phyloP scores from a whole-genome alignment of 2,329 filamentous ascomycete species.

The Corinectria fuckeliana region DNA sequence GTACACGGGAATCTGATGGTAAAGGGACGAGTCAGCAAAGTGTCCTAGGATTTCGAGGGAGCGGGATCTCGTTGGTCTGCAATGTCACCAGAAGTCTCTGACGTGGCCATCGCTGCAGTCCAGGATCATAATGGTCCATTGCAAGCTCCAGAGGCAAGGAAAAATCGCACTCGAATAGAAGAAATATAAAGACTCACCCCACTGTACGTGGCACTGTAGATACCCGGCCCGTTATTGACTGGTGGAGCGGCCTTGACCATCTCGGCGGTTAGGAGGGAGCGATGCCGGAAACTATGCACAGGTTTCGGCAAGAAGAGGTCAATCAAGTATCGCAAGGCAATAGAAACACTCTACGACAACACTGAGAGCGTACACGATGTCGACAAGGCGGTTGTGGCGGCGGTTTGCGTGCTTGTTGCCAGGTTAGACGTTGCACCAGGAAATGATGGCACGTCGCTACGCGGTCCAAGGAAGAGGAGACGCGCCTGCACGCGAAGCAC shows the following conservation, averaged over 20 bases:
- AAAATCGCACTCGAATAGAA: not conserved
- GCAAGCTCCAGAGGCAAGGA: not conserved
- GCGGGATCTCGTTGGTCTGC: conserved; percentile 2
- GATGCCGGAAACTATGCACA: conserved; percentile 30
- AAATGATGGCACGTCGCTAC: conserved; percentile 46
- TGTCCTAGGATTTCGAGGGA: not conserved
- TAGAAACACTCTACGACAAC: not conserved
- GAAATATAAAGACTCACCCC: conserved; percentile 57
- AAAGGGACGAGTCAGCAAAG: conserved; percentile 15
- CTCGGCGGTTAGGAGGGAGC: conserved; percentile 35
- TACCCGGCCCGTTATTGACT: conserved; percentile 50
- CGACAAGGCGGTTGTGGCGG: conserved; percentile 23
- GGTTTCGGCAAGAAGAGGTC: conserved; percentile 4
- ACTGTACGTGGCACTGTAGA: conserved; percentile 74
- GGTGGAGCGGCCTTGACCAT: conserved; percentile 55
- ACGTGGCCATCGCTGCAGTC: not conserved
- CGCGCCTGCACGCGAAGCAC: conserved; percentile 48
- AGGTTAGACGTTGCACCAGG: conserved; percentile 37
- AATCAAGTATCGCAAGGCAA: not conserved
- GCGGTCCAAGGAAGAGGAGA: conserved; percentile 43
- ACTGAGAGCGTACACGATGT: conserved; percentile 14
- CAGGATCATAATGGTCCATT: not conserved
- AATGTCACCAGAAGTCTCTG: conserved; percentile 5
- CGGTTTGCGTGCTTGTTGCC: conserved; percentile 22
- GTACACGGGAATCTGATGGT: conserved; percentile 83